Evolutionary conservation across 2,329 filamentous ascomycete genomes (phyloP).

Genomic region (Colletotrichum cuscutae): DNA sequence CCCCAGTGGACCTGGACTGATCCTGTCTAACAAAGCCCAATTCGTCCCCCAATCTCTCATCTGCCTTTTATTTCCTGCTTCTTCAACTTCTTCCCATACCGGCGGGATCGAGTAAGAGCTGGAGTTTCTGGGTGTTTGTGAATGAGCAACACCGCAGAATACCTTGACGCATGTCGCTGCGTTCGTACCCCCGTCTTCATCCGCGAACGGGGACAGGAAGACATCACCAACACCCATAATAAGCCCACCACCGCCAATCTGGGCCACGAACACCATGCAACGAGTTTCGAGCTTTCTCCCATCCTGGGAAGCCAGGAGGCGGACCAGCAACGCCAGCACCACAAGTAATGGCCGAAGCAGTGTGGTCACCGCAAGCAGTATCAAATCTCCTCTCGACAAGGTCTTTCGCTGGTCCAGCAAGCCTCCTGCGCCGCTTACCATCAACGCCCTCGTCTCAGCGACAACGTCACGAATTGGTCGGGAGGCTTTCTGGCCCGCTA

Average conservation of each 20-base stretch:
- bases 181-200: constrained; percentile 23
- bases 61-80: constrained; percentile 1
- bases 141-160: constrained; percentile 19
- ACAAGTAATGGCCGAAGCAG: constrained; percentile 26
- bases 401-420: constrained; percentile 57
- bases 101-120: constrained; percentile 19
- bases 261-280: constrained; percentile 47
- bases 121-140: constrained; percentile 19
- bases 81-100: constrained; percentile 15
- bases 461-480: constrained; percentile 74
- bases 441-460: constrained; percentile 60
- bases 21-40: constrained; percentile 34
- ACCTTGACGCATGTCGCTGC: constrained; percentile 31
- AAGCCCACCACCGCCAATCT: neutral
- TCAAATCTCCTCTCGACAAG: constrained; percentile 46
- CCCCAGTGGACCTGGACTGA: constrained; percentile 29
- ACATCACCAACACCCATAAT: constrained; percentile 12
- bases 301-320: constrained; percentile 57
- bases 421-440: constrained; percentile 66
- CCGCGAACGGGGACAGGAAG: constrained; percentile 23
- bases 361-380: constrained; percentile 38
- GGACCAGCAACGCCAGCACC: constrained; percentile 38
- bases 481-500: constrained; percentile 87
- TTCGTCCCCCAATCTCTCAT: constrained; percentile 26
- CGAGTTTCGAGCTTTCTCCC: constrained; percentile 55